Conservation (phyloP, 192 early-diverging fungal species). For the Backusella morwellensis region DNA sequence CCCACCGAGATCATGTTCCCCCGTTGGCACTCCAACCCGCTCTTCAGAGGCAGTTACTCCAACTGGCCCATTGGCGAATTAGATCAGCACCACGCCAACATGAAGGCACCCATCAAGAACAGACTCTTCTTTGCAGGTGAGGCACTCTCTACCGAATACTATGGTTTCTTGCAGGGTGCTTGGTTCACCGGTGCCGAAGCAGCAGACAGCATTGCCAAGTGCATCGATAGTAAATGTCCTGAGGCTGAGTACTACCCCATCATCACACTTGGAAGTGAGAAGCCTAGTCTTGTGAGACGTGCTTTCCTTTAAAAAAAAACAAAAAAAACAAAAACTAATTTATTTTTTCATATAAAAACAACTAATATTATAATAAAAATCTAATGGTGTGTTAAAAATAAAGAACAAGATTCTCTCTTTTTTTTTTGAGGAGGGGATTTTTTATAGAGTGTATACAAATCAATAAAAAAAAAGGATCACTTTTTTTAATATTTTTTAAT, state of each 20-base stretch:
- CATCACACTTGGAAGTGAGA: slow-evolving; percentile 1
- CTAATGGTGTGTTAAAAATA: background rate
- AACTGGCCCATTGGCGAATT: slow-evolving; percentile 43
- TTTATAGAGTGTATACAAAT: background rate
- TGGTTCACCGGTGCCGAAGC: slow-evolving; percentile 27
- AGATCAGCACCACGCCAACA: slow-evolving; percentile 33
- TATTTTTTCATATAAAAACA: background rate
- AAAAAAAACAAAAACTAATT: no score
- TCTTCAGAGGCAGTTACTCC: slow-evolving; percentile 37
- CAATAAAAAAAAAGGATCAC: background rate
- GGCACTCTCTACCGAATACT: slow-evolving; percentile 29
- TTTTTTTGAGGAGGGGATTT: background rate
- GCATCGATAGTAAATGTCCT: slow-evolving; percentile 27
- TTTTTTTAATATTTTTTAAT: background rate
- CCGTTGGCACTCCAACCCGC: slow-evolving; percentile 36
- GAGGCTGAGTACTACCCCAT: slow-evolving; percentile 25
- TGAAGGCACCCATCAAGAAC: slow-evolving; percentile 34
- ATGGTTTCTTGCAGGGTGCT: slow-evolving; percentile 29
- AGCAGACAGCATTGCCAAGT: slow-evolving; percentile 1
- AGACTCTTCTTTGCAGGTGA: slow-evolving; percentile 42
- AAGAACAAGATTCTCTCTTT: background rate
- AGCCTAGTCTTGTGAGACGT: slow-evolving; percentile 3
- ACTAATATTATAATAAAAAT: background rate
- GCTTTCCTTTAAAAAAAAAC: background rate
- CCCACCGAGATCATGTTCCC: slow-evolving; percentile 33